Evolutionary conservation across 257 asterid species (phyloP).

Genomic region (Gentiana dahurica): DNA sequence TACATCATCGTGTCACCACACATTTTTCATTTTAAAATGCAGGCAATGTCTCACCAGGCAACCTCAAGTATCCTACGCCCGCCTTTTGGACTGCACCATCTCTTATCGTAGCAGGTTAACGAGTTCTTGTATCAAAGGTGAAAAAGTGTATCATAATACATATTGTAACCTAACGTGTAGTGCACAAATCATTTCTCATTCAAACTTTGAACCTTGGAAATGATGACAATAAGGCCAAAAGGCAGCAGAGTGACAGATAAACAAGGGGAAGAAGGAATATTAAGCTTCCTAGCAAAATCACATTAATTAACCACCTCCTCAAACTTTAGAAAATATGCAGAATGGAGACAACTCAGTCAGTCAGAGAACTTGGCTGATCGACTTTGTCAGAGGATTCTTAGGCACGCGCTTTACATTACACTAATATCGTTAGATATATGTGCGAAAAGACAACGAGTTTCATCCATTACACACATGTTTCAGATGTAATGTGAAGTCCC

Average conservation of each 20-base stretch:
- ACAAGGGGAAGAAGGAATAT: neutral
- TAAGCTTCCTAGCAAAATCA: slow-evolving; percentile 1
- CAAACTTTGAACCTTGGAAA: too few relatives aligned
- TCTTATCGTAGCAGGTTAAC: slow-evolving; percentile 79
- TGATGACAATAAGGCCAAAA: neutral
- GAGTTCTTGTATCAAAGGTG: slow-evolving; percentile 59
- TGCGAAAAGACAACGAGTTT: too few relatives aligned
- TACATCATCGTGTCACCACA: slow-evolving; percentile 30
- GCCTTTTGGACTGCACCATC: slow-evolving; percentile 54
- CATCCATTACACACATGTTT: too few relatives aligned
- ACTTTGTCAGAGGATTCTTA: slow-evolving; percentile 1
- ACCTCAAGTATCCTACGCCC: slow-evolving; percentile 89
- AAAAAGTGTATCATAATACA: too few relatives aligned
- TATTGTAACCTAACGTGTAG: too few relatives aligned
- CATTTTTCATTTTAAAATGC: slow-evolving; percentile 48
- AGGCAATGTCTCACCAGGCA: slow-evolving; percentile 40
- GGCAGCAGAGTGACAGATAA: neutral
- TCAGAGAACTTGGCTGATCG: neutral
- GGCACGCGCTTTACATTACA: too few relatives aligned
- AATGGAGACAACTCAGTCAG: neutral
- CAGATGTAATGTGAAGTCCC: too few relatives aligned
- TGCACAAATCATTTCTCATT: too few relatives aligned
- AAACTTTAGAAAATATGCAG: neutral
- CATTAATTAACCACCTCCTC: neutral
- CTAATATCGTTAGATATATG: too few relatives aligned